A percentile compares a stretch with the other conserved stretches of the same genome.
Evolutionary conservation across 2,329 filamentous ascomycete species (phyloP).

Genomic region (Aspergillus calidoustus): DNA sequence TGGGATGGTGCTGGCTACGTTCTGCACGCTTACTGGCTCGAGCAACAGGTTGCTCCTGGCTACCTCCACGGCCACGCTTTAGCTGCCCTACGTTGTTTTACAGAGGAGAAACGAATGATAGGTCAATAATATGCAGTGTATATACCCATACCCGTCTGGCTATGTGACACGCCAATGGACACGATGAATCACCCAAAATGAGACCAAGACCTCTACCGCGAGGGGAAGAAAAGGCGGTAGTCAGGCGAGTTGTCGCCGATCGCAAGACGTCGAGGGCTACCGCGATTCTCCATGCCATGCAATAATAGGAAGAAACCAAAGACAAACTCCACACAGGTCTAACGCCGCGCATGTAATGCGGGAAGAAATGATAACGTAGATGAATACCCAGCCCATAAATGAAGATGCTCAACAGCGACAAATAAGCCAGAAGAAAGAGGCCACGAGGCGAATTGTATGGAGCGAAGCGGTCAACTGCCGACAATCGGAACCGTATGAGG

Average conservation of each 20-base stretch:
- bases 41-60: constrained; percentile 12
- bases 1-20: constrained; percentile 24
- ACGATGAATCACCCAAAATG: constrained; percentile 16
- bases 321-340: constrained; percentile 24
- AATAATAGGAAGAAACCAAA: constrained; percentile 18
- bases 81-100: constrained; percentile 6
- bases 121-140: constrained; percentile 25
- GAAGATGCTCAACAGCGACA: constrained; percentile 20
- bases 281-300: constrained; percentile 14
- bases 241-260: constrained; percentile 13
- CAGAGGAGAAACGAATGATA: constrained; percentile 14
- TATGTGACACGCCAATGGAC: constrained; percentile 26
- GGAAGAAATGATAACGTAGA: constrained; percentile 15
- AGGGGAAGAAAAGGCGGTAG: constrained; percentile 18
- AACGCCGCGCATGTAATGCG: constrained; percentile 35
- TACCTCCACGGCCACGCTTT: constrained; percentile 18
- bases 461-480: not conserved
- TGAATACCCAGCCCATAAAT: constrained; percentile 20
- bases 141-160: constrained; percentile 25
- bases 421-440: constrained; percentile 13
- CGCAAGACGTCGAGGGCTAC: constrained; percentile 1
- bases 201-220: constrained; percentile 21
- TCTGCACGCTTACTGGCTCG: constrained; percentile 23
- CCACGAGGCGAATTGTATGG: not conserved
- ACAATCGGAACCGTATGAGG: not conserved